Conservation (phyloP, 2,329 filamentous ascomycete species). For the Thelonectria olida region DNA sequence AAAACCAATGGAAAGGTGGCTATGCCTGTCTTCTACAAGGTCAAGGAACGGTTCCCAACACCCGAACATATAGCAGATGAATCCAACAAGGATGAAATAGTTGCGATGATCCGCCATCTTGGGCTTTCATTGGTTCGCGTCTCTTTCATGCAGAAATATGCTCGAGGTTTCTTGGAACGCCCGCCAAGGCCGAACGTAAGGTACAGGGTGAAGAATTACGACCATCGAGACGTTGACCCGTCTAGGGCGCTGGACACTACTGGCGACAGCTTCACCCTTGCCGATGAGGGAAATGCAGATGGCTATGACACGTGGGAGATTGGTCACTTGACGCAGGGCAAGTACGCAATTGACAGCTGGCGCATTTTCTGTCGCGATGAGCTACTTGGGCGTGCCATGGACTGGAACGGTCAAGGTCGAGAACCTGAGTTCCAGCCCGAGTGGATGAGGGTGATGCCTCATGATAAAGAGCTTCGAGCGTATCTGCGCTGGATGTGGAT, state of each 20-base stretch:
- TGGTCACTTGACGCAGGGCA: conserved; percentile 82
- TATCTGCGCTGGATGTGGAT: conserved; percentile 94
- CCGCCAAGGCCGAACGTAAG: conserved; percentile 69
- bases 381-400: conserved; percentile 70
- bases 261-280: background rate
- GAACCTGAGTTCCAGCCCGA: conserved; percentile 76
- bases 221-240: conserved; percentile 44
- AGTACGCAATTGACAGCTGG: conserved; percentile 90
- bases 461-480: conserved; percentile 89
- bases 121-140: conserved; percentile 77
- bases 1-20: conserved; percentile 78
- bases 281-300: conserved; percentile 12
- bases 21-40: conserved; percentile 76
- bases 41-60: conserved; percentile 76
- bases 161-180: conserved; percentile 70
- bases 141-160: conserved; percentile 73
- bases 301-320: conserved; percentile 76
- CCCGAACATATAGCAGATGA: conserved; percentile 67
- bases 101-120: conserved; percentile 72
- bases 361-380: conserved; percentile 90
- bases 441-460: conserved; percentile 86
- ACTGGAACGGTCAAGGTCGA: conserved; percentile 70
- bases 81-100: conserved; percentile 59
- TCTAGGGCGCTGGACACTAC: background rate
- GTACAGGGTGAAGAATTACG: conserved; percentile 62